Evolutionary conservation across 371 early-diverging fungal genomes (phyloP).

Genomic region (Apophysomyces elegans): DNA sequence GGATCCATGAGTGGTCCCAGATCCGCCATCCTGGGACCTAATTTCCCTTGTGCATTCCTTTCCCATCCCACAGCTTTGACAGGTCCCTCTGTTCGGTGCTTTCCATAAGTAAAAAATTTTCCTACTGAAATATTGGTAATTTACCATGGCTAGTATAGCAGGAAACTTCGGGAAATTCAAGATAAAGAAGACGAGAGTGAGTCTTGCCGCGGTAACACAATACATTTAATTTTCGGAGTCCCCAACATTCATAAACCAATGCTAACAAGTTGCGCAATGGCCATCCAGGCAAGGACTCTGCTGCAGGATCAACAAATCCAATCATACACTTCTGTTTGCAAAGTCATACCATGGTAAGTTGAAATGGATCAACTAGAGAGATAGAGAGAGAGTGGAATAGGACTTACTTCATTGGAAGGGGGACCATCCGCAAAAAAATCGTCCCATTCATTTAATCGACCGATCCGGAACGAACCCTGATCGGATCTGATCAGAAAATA

Average conservation of each 20-base stretch:
- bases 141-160: not conserved
- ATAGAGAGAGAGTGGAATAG: not conserved
- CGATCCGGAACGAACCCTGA: slow-evolving; percentile 19
- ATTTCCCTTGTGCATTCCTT: slow-evolving; percentile 77
- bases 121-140: not conserved
- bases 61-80: slow-evolving; percentile 92
- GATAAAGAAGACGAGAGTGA: slow-evolving; percentile 22
- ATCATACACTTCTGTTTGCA: slow-evolving; percentile 44
- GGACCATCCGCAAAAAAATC: slow-evolving; percentile 17
- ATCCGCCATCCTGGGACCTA: slow-evolving; percentile 84
- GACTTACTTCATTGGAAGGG: slow-evolving; percentile 16
- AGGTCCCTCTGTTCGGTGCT: slow-evolving; percentile 19
- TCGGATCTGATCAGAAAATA: slow-evolving; percentile 18
- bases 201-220: slow-evolving; percentile 76
- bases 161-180: slow-evolving; percentile 28
- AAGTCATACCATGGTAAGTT: too few relatives aligned
- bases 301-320: slow-evolving; percentile 87
- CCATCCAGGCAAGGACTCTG: slow-evolving; percentile 81
- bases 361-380: too few relatives aligned
- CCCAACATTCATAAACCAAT: slow-evolving; percentile 56
- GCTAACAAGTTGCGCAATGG: slow-evolving; percentile 86
- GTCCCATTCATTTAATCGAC: slow-evolving; percentile 37
- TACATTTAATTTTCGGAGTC: slow-evolving; percentile 52
- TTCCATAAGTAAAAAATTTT: slow-evolving; percentile 15
- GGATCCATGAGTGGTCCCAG: slow-evolving; percentile 89